Conservation (phyloP, 2,329 filamentous ascomycete species). For the Diaporthe destruens region DNA sequence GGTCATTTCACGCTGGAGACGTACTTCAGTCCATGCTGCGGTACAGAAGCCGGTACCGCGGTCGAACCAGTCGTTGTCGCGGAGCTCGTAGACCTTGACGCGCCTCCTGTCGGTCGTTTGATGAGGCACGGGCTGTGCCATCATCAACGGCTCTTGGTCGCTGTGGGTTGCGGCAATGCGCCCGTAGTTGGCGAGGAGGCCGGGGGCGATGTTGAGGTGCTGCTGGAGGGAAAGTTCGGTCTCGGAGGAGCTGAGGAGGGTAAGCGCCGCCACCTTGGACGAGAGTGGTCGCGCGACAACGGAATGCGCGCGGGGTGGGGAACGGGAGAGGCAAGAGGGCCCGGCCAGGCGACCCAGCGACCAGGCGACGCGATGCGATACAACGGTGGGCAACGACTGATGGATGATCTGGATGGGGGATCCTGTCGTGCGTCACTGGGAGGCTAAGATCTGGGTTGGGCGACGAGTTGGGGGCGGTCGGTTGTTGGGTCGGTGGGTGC, state of each 20-base stretch:
- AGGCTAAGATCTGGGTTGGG: constrained; percentile 22
- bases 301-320: constrained; percentile 50
- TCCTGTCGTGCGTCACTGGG: constrained; percentile 30
- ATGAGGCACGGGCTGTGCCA: constrained; percentile 80
- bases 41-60: constrained; percentile 96
- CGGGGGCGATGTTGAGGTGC: constrained; percentile 68
- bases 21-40: constrained; percentile 79
- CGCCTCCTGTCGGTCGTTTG: constrained; percentile 76
- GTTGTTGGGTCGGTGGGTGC: constrained; percentile 23
- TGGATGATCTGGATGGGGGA: constrained; percentile 6
- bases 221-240: constrained; percentile 71
- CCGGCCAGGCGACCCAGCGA: constrained; percentile 34
- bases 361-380: constrained; percentile 34
- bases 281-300: constrained; percentile 48
- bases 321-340: constrained; percentile 23
- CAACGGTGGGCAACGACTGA: constrained; percentile 9
- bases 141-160: constrained; percentile 74
- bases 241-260: constrained; percentile 65
- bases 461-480: constrained; percentile 12
- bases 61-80: constrained; percentile 99
- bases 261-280: constrained; percentile 67
- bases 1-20: constrained; percentile 47
- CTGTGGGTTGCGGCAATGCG: constrained; percentile 61
- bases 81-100: constrained; percentile 99
- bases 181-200: constrained; percentile 62